Base-by-base conservation (phyloP, 1,284 basidiomycete species). In the Pseudozyma sp. region DNA sequence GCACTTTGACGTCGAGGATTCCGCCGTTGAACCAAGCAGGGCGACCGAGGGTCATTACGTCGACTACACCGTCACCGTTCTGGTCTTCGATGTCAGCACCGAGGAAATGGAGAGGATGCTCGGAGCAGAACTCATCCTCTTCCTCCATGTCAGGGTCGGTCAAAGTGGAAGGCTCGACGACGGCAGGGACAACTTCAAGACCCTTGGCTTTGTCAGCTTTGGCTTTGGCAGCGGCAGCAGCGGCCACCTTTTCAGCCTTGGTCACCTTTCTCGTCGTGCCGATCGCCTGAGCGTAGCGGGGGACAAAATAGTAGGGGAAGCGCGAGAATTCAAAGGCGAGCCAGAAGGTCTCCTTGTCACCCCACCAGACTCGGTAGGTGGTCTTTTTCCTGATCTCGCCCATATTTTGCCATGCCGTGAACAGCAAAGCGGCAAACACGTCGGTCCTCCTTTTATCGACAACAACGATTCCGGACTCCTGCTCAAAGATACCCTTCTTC, bases 341-440 rank as follows among this genome's bases (percentile, higher is more conserved):
- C 75, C 75, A 77, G 55, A 73, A 77, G 3, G 75, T 70, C 59
- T 77, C 74, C 43, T 68, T 76, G 50, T 71, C 68, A 25, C 70
- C 75, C 64, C 70, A 69, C 54, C 60, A 77, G 21, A 77, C 57
- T 3, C 75, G 25, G 31, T 77, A 77, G 5, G 75, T 77, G 5
- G 70, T 74, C 62, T 67, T 70, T n/a, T 75, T 67, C 6, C 75
- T 45, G 43, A 77, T 75, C 43, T 68, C 63, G 8, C 70, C 70
- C 70, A 70, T 74, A 50, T 77, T 77, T 52, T 74, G 70, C 75
- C 75, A 77, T 6, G 71, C 71, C 1, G 75, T 63, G 54, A 77
- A 77, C 18, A 77, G 55, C 47, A 77, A 40, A 1, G 75, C 70
- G 4, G 71, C 70, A 54, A 77, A 77, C 5, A 71, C 72, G 18